Evolutionary conservation across 2,329 filamentous ascomycete species (phyloP), one percentile per base, ranked within the genome.

Genomic region (Biscogniauxia sp.): DNA sequence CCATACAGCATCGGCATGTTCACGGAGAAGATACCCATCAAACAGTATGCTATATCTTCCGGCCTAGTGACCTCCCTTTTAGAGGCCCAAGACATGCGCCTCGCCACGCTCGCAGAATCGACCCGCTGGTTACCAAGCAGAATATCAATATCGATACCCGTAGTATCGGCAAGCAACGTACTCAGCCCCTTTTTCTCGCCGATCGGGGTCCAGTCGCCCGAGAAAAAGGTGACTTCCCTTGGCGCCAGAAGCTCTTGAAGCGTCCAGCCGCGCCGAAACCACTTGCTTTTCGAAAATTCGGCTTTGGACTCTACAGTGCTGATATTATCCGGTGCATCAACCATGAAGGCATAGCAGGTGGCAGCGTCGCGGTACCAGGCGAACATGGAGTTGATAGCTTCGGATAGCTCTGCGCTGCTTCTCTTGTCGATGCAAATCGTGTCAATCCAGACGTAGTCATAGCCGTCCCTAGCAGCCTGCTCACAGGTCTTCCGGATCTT

Each of bases 291-390:
- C 1, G 25, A 20, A 28, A 62, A 62, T n/a, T 54, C 13, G 13
- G 23, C 37, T 45, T 59, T 55, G 26, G 54, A 8, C 20, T 63
- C 25, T 51, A 41, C 11, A n/a, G 37, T 53, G n/a, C 20, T 54
- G 23, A 69, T 49, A 19, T 58, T 32, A 20, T 58, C 28, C 19
- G 56, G 56, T 25, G 60, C 61, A 28, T 68, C 62, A 11, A 61
- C 55, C 20, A 72, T 54, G 53, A 65, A 70, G 2, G 65, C 66
- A n/a, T 69, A 71, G 56, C 70, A 70, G 6, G 65, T 9, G 0
- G n/a, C 37, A 1, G 68, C 60, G 1, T 61, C 52, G 6, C 28
- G 54, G 20, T 72, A 71, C 68, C 68, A 70, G 56, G 56, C 56
- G 6, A 32, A 32, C 28, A 32, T 32, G 11, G 28, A 32, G 28